Conservation (phyloP, 73 alveolate species). For the Stentor roeselii region DNA sequence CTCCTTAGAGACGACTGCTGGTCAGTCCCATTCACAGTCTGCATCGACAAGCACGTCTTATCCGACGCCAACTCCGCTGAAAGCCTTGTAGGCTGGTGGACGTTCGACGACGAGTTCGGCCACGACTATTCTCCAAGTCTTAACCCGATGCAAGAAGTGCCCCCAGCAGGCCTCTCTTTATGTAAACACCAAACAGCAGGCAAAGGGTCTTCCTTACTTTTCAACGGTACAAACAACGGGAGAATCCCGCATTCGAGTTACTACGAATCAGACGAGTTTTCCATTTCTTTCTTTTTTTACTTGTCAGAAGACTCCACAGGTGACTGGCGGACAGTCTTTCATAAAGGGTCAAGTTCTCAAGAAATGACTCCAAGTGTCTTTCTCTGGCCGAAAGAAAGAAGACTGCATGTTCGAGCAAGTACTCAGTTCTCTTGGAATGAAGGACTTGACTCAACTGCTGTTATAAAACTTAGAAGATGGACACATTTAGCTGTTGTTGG, state of each 20-base stretch:
- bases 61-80: background rate
- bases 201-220: slow-evolving; percentile 8
- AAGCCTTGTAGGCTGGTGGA: slow-evolving; percentile 22
- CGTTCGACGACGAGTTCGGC: slow-evolving; percentile 19
- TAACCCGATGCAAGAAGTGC: background rate
- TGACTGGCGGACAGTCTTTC: background rate
- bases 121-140: slow-evolving; percentile 4
- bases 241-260: background rate
- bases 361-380: slow-evolving; percentile 12
- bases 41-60: background rate
- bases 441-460: slow-evolving; percentile 12
- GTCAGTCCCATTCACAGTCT: slow-evolving; percentile 13
- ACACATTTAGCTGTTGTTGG: background rate
- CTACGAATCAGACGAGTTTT: background rate
- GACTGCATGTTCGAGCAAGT: background rate
- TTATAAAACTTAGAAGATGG: slow-evolving; percentile 2
- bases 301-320: slow-evolving; percentile 22
- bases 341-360: slow-evolving; percentile 14
- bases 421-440: slow-evolving; percentile 22
- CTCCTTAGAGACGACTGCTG: background rate
- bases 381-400: background rate
- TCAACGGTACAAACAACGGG: slow-evolving; percentile 1
- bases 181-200: background rate
- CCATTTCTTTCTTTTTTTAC: background rate
- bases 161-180: slow-evolving; percentile 5